Conservation (phyloP, 306 rosid genomes). For the Hippophae tibetana region DNA sequence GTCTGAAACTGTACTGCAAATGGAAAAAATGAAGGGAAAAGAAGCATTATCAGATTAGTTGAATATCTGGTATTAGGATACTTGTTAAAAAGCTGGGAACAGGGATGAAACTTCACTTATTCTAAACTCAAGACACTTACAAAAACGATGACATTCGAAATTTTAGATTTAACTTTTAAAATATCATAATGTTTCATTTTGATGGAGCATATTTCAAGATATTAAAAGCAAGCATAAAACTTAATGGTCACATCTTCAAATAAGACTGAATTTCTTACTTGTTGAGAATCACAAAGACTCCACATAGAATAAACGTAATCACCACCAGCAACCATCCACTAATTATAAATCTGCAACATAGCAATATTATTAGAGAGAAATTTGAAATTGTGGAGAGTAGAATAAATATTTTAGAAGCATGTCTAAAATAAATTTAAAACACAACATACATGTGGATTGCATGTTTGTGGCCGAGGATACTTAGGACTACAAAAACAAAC, state of each 20-base stretch:
- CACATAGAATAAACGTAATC: slow-evolving; percentile 77
- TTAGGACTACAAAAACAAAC: slow-evolving; percentile 49
- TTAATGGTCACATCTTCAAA: neutral
- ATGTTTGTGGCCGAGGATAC: slow-evolving; percentile 74
- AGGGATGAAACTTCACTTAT: no score
- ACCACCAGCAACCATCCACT: slow-evolving; percentile 95
- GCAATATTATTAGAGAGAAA: slow-evolving; percentile 18
- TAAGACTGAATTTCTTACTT: slow-evolving; percentile 44
- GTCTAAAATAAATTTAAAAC: slow-evolving; percentile 3
- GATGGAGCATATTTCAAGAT: neutral
- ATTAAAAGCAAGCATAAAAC: neutral
- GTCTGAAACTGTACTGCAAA: slow-evolving; percentile 69
- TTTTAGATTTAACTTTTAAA: no score
- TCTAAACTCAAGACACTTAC: no score
- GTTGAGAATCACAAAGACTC: slow-evolving; percentile 74
- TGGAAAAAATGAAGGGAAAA: slow-evolving; percentile 7
- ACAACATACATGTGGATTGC: slow-evolving; percentile 74
- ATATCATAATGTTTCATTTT: neutral
- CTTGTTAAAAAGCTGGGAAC: no score
- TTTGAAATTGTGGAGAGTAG: slow-evolving; percentile 1
- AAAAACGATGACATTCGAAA: no score
- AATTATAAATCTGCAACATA: slow-evolving; percentile 65
- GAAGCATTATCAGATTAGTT: neutral
- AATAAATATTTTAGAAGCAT: neutral
- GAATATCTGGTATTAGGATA: no score